Percentiles rank a stretch among this genome's conserved stretches.
Conservation (phyloP, 495 filamentous ascomycete species). For the Neurospora terricola region DNA sequence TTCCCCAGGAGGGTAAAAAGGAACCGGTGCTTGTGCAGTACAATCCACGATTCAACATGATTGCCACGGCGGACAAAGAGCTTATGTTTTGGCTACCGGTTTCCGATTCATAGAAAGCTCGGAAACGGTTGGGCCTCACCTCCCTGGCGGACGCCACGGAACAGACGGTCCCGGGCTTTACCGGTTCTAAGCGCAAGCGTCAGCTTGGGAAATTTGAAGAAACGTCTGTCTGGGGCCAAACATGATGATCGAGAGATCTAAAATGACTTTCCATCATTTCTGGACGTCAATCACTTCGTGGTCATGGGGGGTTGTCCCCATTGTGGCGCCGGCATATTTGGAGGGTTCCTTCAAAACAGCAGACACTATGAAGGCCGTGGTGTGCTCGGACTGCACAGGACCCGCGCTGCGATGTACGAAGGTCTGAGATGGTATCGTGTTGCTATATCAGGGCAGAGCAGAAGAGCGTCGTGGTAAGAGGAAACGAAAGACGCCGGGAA, state of each 20-base stretch:
- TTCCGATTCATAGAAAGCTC: conserved; percentile 35
- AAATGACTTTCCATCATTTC: background rate
- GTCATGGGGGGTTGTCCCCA: background rate
- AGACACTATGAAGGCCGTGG: background rate
- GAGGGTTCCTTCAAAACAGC: background rate
- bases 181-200: background rate
- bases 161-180: background rate
- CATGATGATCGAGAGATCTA: background rate
- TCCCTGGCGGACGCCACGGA: background rate
- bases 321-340: background rate
- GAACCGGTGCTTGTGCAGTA: conserved; percentile 68
- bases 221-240: background rate
- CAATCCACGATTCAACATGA: conserved; percentile 83
- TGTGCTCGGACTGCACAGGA: background rate
- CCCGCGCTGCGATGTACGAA: background rate
- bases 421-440: background rate
- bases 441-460: background rate
- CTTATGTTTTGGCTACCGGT: conserved; percentile 87
- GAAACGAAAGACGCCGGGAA: background rate
- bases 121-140: background rate
- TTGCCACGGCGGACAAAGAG: conserved; percentile 81
- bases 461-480: background rate
- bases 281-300: background rate
- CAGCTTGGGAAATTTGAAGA: background rate
- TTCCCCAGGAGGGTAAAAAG: conserved; percentile 50